A percentile compares a stretch with the other conserved stretches of the same genome.
Evolutionary conservation across 495 filamentous ascomycete species (phyloP).

Genomic region (Aspergillus wentii): DNA sequence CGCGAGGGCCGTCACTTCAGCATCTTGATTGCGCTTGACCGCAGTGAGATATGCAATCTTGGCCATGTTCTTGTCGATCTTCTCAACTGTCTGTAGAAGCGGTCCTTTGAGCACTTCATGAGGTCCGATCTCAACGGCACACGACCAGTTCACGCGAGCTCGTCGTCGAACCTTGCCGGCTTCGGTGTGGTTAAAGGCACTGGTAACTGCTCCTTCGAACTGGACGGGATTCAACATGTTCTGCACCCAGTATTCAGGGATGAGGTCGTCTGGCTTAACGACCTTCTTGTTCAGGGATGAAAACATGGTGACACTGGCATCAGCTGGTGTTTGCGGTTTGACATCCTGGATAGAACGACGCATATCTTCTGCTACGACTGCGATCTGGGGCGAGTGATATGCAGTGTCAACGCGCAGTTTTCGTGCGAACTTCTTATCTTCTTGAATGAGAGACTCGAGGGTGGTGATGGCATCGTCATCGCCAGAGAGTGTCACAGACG

Average conservation of each 20-base stretch:
- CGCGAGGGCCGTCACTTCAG: conserved; percentile 16
- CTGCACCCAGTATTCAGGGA: conserved; percentile 37
- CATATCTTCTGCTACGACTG: too few relatives aligned
- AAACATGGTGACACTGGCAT: conserved; percentile 18
- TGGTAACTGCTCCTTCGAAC: conserved; percentile 36
- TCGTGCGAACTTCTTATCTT: conserved; percentile 26
- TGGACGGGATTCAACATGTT: conserved; percentile 43
- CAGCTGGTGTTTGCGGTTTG: too few relatives aligned
- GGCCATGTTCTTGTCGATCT: conserved; percentile 2
- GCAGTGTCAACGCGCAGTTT: conserved; percentile 36
- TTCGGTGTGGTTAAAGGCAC: too few relatives aligned
- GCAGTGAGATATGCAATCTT: conserved; percentile 18
- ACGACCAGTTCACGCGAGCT: too few relatives aligned
- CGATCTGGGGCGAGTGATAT: conserved; percentile 45
- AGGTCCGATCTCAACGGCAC: conserved; percentile 62
- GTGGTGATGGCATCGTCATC: conserved; percentile 24
- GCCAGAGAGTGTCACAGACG: conserved; percentile 48
- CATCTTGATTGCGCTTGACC: conserved; percentile 20
- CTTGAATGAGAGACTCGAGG: conserved; percentile 22
- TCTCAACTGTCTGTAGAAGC: conserved; percentile 30
- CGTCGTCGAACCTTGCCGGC: background rate
- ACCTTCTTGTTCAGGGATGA: conserved; percentile 29
- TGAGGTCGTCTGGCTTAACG: conserved; percentile 16
- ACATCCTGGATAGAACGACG: too few relatives aligned
- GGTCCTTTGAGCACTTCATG: conserved; percentile 55